Conservation (phyloP, 1,284 basidiomycete genomes). For the Chalciporus sp. region DNA sequence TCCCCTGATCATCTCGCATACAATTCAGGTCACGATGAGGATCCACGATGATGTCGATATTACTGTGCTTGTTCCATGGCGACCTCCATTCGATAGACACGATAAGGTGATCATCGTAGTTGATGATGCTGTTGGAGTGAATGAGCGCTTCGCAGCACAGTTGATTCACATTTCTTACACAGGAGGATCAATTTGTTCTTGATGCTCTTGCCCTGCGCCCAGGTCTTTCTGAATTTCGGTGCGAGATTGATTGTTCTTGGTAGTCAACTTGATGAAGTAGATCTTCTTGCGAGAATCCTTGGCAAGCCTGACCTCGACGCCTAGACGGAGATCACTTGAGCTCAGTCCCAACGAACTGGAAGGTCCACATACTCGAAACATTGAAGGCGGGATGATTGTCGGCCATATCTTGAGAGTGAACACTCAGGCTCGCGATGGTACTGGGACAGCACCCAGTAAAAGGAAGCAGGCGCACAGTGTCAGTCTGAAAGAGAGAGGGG, state of each 20-base stretch:
- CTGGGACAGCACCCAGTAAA: no score
- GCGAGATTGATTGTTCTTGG: not conserved
- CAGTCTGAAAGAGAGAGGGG: no score
- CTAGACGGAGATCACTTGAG: not conserved
- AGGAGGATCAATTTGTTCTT: conserved; percentile 1
- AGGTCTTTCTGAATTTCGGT: not conserved
- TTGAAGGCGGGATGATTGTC: not conserved
- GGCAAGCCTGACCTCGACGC: conserved; percentile 9
- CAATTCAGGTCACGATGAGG: not conserved
- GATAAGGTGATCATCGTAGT: conserved; percentile 1
- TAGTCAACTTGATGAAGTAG: not conserved
- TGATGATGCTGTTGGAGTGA: conserved; percentile 4
- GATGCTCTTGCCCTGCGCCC: not conserved
- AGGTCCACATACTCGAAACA: conserved; percentile 6
- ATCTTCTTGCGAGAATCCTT: conserved; percentile 5
- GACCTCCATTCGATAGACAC: not conserved
- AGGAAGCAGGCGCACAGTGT: no score
- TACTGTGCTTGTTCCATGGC: not conserved
- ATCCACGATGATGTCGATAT: conserved; percentile 5
- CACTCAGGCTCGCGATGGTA: no score
- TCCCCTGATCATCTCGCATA: conserved; percentile 4
- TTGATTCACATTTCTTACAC: not conserved
- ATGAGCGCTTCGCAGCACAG: not conserved
- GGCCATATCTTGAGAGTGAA: no score
- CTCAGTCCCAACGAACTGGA: not conserved